Base-by-base conservation (phyloP, 1,284 basidiomycete genomes). In the Phaffia rhodozyma region DNA sequence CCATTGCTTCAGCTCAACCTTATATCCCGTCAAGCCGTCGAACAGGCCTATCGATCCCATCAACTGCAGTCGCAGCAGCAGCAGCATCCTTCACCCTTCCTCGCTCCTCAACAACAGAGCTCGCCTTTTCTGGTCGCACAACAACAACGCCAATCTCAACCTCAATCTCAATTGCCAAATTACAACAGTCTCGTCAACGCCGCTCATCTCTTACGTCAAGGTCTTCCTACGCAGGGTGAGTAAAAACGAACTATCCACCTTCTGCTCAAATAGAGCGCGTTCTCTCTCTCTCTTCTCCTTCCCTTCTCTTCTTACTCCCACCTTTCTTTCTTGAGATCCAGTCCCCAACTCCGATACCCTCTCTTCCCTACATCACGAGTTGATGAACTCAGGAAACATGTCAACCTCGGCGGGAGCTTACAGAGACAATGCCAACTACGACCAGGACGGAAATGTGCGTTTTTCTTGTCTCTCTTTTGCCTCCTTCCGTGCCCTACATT, bases 371-470 rank as follows among this genome's bases (percentile, higher is more conserved):
- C 43, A 58, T 11, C 57, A 53, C 5, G 23, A 25, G 18, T 25
- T 48, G 43, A 58, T 49, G n/a, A 49, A 27, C n/a, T 18, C 57
- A 3, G n/a, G 43, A 30, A 58, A 51, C 23, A 50, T 59, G 38
- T 52, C 59, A 34, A 55, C 47, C 47, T 55, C 63, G 29, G 53
- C 21, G 1, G 57, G 63, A 23, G n/a, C 29, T 20, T 59, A 64
- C 32, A 53, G 56, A 3, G 63, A 58, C 29, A 49, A 53, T 25
- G 48, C 48, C 7, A 49, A 53, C 23, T 64, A 64, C 34, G 63
- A 64, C 54, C 32, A 34, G 16, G 53, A 64, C 25, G 63, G 63
- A 49, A 60, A 64, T 23, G 63, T 64, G 47, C 29, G 63, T 48
- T 18, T 27, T n/a, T 13, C 25, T 16, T 23, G 4, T 55, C 34